phyloP scores from a whole-genome alignment of 2,329 filamentous ascomycete genomes.

The Colletotrichum horii region DNA sequence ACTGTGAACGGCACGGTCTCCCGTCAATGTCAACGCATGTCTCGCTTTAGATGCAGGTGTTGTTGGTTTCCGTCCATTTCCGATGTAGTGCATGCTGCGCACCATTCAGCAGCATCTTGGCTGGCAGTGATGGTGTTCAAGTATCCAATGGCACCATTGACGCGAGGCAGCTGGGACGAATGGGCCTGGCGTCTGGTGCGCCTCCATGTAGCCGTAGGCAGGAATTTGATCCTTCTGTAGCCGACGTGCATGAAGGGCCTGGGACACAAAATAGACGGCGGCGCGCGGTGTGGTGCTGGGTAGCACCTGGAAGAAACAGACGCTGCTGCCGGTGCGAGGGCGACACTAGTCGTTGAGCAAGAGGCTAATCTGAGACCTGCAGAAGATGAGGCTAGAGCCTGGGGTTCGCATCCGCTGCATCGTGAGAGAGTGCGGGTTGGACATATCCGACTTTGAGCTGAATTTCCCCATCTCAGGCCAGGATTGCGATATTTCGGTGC shows the following conservation, averaged over 20 bases:
- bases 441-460: not conserved
- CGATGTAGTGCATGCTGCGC: not conserved
- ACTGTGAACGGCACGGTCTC: not conserved
- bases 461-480: constrained; percentile 14
- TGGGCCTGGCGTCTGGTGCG: not conserved
- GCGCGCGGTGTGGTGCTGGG: not conserved
- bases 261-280: not conserved
- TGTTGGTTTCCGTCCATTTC: not conserved
- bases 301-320: not conserved
- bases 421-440: not conserved
- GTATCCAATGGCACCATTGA: not conserved
- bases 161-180: not conserved
- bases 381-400: constrained; percentile 1
- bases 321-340: not conserved
- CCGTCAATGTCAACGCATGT: not conserved
- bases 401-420: not conserved
- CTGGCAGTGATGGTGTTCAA: not conserved
- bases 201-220: not conserved
- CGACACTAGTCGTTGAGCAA: not conserved
- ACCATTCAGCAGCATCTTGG: not conserved
- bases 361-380: constrained; percentile 13
- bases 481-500: constrained; percentile 18
- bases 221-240: not conserved
- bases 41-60: not conserved
- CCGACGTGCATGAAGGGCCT: constrained; percentile 5